Evolutionary conservation across 371 early-diverging fungal species (phyloP).

Genomic region (Apophysomyces ossiformis): DNA sequence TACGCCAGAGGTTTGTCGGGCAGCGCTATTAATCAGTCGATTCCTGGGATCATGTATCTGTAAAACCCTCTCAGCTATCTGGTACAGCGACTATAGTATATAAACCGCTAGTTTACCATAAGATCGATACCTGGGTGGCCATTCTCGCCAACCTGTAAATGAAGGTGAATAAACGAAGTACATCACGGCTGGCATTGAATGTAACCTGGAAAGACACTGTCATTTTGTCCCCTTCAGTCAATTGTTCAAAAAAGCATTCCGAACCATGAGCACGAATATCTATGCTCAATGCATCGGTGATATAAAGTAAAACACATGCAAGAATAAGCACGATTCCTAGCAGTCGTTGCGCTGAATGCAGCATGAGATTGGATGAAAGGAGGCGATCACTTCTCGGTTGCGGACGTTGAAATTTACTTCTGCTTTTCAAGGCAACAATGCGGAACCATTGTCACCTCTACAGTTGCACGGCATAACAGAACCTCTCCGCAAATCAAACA

Average conservation of each 20-base stretch:
- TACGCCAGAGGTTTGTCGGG: constrained; percentile 54
- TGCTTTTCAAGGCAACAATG: too few relatives aligned
- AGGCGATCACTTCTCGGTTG: too few relatives aligned
- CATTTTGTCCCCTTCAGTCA: constrained; percentile 63
- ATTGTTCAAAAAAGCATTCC: constrained; percentile 69
- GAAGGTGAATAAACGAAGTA: neutral
- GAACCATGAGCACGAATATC: constrained; percentile 52
- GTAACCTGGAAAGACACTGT: constrained; percentile 68
- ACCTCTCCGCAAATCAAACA: too few relatives aligned
- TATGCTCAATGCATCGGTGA: constrained; percentile 30
- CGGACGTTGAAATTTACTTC: too few relatives aligned
- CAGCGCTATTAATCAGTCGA: constrained; percentile 48
- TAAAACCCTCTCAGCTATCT: neutral
- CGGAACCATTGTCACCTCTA: too few relatives aligned
- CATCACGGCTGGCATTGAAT: neutral
- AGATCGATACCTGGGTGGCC: constrained; percentile 75
- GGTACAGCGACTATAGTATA: neutral
- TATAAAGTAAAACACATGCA: neutral
- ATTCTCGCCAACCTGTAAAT: constrained; percentile 65
- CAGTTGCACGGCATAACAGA: too few relatives aligned
- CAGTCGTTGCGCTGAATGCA: too few relatives aligned
- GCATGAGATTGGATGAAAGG: too few relatives aligned
- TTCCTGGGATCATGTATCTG: constrained; percentile 64
- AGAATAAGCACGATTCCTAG: neutral
- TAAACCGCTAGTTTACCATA: constrained; percentile 51